phyloP scores from a whole-genome alignment of 176 grass and related monocot species.

The Cenchrus purpureus region DNA sequence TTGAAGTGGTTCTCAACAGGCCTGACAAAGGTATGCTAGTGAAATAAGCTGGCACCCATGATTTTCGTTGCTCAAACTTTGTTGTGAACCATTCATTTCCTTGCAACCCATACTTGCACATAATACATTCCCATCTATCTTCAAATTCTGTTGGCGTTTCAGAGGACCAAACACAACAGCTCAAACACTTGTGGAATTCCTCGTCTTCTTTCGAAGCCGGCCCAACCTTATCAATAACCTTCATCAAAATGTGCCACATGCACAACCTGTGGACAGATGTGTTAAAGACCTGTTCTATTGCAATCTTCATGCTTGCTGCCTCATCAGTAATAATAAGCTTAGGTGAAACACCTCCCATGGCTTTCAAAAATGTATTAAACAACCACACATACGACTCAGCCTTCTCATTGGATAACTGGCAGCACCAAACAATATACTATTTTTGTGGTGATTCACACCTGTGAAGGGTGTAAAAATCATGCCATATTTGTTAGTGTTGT shows the following conservation, averaged over 20 bases:
- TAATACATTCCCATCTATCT: no score
- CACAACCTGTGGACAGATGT: background rate
- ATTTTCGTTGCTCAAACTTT: background rate
- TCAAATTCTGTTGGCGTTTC: background rate
- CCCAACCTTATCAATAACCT: background rate
- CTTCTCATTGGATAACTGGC: background rate
- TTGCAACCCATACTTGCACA: no score
- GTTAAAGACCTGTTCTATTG: background rate
- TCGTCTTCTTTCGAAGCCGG: background rate
- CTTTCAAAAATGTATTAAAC: background rate
- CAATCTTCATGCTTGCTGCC: background rate
- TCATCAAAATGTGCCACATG: constrained; percentile 16
- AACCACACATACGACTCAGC: background rate
- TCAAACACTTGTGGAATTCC: background rate
- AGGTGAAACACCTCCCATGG: background rate
- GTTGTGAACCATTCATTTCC: background rate
- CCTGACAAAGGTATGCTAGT: background rate
- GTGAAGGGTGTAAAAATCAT: background rate
- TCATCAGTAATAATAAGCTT: constrained; percentile 6
- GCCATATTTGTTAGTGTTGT: background rate
- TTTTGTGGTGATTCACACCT: background rate
- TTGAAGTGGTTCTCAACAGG: background rate
- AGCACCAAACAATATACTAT: constrained; percentile 2
- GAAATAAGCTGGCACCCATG: background rate
- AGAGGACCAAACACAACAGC: background rate